phyloP scores from a whole-genome alignment of 2,329 filamentous ascomycete species.

The Penicillium sp. region DNA sequence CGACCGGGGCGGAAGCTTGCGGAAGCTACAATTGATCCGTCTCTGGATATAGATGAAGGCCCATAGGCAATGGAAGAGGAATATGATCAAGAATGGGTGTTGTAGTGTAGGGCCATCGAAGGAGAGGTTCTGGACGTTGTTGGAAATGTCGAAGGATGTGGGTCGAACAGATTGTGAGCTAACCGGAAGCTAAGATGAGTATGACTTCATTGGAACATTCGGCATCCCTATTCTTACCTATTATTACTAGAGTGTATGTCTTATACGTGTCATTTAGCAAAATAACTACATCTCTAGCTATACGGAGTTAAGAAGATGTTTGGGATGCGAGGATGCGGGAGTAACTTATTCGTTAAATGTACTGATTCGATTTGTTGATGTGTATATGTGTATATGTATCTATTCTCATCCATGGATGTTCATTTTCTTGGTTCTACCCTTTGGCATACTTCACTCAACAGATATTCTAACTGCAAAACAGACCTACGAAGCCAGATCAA shows the following conservation, averaged over 20 bases:
- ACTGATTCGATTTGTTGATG: background rate
- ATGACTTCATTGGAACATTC: background rate
- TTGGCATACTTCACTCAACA: background rate
- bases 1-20: background rate
- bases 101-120: slow-evolving; percentile 8
- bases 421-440: background rate
- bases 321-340: background rate
- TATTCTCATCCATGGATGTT: no score
- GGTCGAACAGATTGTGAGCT: slow-evolving; percentile 4
- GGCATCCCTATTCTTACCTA: background rate
- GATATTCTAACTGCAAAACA: background rate
- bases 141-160: slow-evolving; percentile 3
- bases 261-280: background rate
- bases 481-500: background rate
- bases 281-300: background rate
- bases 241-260: background rate
- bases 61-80: background rate
- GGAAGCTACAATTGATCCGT: background rate
- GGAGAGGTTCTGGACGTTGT: background rate
- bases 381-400: no score
- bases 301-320: background rate
- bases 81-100: background rate
- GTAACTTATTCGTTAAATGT: background rate
- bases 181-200: background rate
- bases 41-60: background rate